Evolutionary conservation across 768 basidiomycete species (phyloP), one percentile per base, ranked within the genome.

Genomic region (Chalciporus pseudorubinellus): DNA sequence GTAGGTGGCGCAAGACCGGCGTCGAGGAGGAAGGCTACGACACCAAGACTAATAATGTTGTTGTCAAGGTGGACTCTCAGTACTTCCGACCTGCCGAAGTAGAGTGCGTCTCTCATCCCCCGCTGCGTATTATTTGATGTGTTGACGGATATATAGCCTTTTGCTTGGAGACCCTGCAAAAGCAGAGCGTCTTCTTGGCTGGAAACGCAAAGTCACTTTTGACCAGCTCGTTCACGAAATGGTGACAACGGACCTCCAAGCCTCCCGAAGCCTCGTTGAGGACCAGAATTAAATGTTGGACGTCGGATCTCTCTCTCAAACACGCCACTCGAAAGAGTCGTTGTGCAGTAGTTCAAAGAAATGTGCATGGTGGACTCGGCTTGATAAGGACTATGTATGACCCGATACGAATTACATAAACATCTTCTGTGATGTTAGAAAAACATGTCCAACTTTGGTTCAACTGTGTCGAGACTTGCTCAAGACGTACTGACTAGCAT

Each of bases 81-180:
- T 95, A 97, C 77, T 97, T 94, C 87, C 88, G 94, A 69, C 92
- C 92, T 9, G 89, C 91, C 18, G 92, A 95, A 83, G 92, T 95
- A 72, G 92, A 95, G 85, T 92, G 63, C 55, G 89, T 85, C 10
- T 26, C 9, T 14, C 56, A 20, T 39, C 34, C 41, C 31, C 36
- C 22, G 22, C 33, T 28, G 18, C 21, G 19, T 22, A 29, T 49
- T 13, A 22, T 22, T 22, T 26, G 18, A 19, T 39, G 50, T 12
- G 21, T 40, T 55, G 18, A 59, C 13, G 26, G 18, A 20, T 18
- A 39, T 8, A 45, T 41, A 93, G 92, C 4, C 80, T 95, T 48
- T 79, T 98, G 36, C 79, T 86, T 43, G 95, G 95, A 13, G 87
- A 89, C 69, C 92, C 94, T 5, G 76, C 87, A 45, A 98, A 98